These are phyloP conservation scores for Pythium grandisporangium DNA, from an alignment of 352 stramenopile genomes.

Conservation along the genomic window DNA sequence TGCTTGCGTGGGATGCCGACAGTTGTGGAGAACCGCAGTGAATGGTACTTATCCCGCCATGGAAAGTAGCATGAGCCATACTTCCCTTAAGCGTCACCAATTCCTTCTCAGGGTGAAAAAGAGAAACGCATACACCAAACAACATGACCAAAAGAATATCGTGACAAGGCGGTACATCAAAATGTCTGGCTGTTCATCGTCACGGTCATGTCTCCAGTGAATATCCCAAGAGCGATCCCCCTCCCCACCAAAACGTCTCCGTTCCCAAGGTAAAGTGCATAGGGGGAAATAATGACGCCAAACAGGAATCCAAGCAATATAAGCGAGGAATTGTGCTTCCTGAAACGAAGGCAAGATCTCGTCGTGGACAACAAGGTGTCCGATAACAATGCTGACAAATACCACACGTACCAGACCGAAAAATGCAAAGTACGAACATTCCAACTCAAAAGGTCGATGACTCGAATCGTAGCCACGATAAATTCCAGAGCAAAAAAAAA, in stretches of 20 bases:
- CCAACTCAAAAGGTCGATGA: conserved; percentile 10
- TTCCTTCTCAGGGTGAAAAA: not conserved
- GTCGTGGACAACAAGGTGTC: conserved; percentile 7
- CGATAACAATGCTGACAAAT: conserved; percentile 6
- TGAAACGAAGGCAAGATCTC: conserved; percentile 8
- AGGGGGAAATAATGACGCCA: conserved; percentile 3
- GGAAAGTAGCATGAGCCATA: too few relatives aligned
- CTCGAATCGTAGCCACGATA: conserved; percentile 3
- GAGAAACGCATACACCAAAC: conserved; percentile 1
- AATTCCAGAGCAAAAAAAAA: conserved; percentile 14
- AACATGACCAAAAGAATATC: not conserved
- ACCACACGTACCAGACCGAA: conserved; percentile 5
- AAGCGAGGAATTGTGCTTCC: conserved; percentile 3
- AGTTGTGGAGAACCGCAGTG: not conserved
- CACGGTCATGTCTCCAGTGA: conserved; percentile 7
- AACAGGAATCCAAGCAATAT: conserved; percentile 4
- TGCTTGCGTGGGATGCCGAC: not conserved
- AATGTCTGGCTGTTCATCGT: conserved; percentile 10
- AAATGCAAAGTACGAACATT: conserved; percentile 10
- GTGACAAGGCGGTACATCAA: not conserved
- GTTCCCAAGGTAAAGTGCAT: conserved; percentile 2
- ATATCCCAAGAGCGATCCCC: conserved; percentile 3
- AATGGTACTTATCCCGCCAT: not conserved
- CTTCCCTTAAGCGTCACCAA: conserved; percentile 1
- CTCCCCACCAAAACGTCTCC: conserved; percentile 3